Evolutionary conservation across 1,284 basidiomycete genomes (phyloP), one percentile per base, ranked within the genome.

Genomic region (Rhodotorula sp.): DNA sequence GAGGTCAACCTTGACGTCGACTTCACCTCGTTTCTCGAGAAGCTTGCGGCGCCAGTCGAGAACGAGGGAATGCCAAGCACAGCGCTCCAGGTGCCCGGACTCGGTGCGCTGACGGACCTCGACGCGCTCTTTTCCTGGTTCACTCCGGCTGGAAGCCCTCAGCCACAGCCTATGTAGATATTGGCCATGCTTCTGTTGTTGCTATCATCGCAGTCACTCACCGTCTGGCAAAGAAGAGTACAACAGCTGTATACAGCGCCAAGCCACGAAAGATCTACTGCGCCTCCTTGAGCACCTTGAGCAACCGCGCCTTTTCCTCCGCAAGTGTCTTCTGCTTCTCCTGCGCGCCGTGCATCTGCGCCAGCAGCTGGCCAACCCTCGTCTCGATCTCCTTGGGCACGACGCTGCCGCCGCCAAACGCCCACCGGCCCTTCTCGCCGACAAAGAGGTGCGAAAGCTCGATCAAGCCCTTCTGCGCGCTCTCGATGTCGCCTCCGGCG

Each of bases 221-320:
- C n/a, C 3, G 23, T 52, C 50, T 12, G 12, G 3, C 23, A 12
- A n/a, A 52, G 23, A 2, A 9, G 10, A 10, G 3, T 45, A 58
- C 56, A 45, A 58, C 55, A 56, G 19, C 7, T 56, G 34, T 27
- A 8, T 17, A 42, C 34, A 55, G n/a, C 13, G 9, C 19, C 1
- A 14, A 8, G 9, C 7, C 14, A 19, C 17, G 23, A 25, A 8
- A 23, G 57, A 13, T 8, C 44, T n/a, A 72, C n/a, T 66, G 60
- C 19, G 62, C 68, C 80, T 92, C 90, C 60, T 88, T 85, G 76
- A 91, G 59, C 3, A 71, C 89, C 44, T 85, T 81, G 49, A 93
- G 83, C 49, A 90, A 83, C 12, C 80, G 91, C 48, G 91, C 91
- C 72, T 96, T 95, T 82, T 96, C 92, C 79, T 90, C 90, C 76